Evolutionary conservation across 192 early-diverging fungal species (phyloP), one percentile per base, ranked within the genome.

Genomic region (Backusella circina): DNA sequence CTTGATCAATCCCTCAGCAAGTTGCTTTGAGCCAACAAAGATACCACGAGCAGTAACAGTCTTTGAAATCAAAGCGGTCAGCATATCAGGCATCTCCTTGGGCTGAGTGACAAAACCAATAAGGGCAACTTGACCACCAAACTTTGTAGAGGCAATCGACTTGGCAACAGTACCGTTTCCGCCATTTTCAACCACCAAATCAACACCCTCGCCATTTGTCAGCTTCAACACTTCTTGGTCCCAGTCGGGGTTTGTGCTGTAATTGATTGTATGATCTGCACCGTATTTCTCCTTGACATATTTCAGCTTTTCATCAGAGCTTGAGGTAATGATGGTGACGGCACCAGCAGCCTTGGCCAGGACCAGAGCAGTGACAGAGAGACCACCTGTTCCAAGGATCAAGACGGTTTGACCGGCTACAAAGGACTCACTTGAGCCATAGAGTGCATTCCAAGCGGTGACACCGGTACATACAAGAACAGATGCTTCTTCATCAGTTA

Each of bases 401-500:
- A 77, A 70, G 26, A 77, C 75, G 21, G 75, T 50, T 47, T 47
- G 44, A 18, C 44, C 44, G 18, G 44, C 44, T 0, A 47, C 44
- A 47, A 47, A 47, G 6, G 44, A 47, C 1, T n/a, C 33, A 50
- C 41, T 57, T 26, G 32, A 41, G 23, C 65, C 76, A 65, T 67
- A 77, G 1, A 77, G 37, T 10, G 44, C 30, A 61, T 73, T 77
- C 71, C 70, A 77, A 13, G 23, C 21, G 9, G 71, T 73, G 8
- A 77, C 71, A 38, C 76, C 70, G 18, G 76, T 73, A 44, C 76
- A 73, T 23, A 73, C 71, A 26, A 77, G 28, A 41, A 61, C 44
- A 26, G 71, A 38, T 3, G 70, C 76, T 26, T 73, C 71, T 33
- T 31, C 54, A 77, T 67, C 9, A 18, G 41, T 23, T 65, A 73